Evolutionary conservation across 352 stramenopile genomes (phyloP).

Genomic region (Pythium sp.): DNA sequence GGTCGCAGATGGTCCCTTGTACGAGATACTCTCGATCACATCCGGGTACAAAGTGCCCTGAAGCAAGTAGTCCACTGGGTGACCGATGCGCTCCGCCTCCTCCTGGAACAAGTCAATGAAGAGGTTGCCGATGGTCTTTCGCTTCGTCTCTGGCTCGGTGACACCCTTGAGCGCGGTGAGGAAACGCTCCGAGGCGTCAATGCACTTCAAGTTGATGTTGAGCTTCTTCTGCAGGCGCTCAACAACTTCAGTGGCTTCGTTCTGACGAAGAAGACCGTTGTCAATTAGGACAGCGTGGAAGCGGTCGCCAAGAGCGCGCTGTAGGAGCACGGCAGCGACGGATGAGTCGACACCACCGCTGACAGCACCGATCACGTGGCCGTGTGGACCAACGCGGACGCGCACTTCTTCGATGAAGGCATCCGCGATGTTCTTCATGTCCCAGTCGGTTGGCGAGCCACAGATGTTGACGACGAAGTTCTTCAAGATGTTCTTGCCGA

Average conservation of each 20-base stretch:
- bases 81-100: conserved; percentile 78
- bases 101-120: conserved; percentile 99
- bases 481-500: conserved; percentile 93
- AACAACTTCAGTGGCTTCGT: conserved; percentile 93
- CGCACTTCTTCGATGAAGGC: conserved; percentile 90
- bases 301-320: conserved; percentile 94
- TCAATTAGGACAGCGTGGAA: conserved; percentile 99
- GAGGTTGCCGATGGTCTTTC: conserved; percentile 98
- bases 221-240: conserved; percentile 88
- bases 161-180: conserved; percentile 91
- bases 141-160: conserved; percentile 97
- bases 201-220: conserved; percentile 96
- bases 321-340: conserved; percentile 97
- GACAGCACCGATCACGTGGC: conserved; percentile 98
- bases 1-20: conserved; percentile 97
- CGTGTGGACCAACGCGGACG: conserved; percentile 89
- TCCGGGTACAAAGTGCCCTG: conserved; percentile 99
- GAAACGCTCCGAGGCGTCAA: conserved; percentile 97
- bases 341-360: conserved; percentile 98
- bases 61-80: conserved; percentile 92
- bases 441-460: conserved; percentile 94
- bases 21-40: conserved; percentile 99
- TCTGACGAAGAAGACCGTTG: conserved; percentile 96
- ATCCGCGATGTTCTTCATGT: conserved; percentile 96
- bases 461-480: conserved; percentile 98